Base-by-base conservation (phyloP, 164 flowering plant genomes). In the Echeveria elegans region DNA sequence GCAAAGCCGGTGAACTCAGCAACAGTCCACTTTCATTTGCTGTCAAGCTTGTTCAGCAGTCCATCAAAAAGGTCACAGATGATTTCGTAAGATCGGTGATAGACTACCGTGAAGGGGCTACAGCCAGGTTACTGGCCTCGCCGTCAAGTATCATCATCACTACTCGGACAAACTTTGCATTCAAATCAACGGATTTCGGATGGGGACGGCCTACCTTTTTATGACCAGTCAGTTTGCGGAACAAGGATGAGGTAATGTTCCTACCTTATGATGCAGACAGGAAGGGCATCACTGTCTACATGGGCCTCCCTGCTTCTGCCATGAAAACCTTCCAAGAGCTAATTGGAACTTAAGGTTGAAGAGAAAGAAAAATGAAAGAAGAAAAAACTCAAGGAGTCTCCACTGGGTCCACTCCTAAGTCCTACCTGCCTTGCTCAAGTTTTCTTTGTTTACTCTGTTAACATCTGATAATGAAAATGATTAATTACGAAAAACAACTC, bases 31-130 rank as follows among this genome's bases (percentile, higher is more conserved):
- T 70, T 0, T 65, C 75, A 5, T 71, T 37, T 31, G 72, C 68
- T 2, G 77, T 72, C 1, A 58, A 60, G n/a, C 47, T 68, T 11
- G 81, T 85, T 32, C 82, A 78, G 37, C 68, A 80, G 9, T 78
- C 82, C 0, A 63, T 82, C 0, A 66, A 73, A 45, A 67, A 59
- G 67, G 79, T 82, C 4, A 79, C 74, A 0, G 83, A 80, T 9
- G 43, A 38, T 4, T 82, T 77, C 65, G 74, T 84, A 70, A 81
- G 83, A 69, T 82, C 85, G 0, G 81, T 80, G 15, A 79, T 84
- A 1, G 86, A 84, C 66, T 76, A 79, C 53, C 71, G 70, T 30
- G 86, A 84, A 64, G 66, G 53, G 4, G 78, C 73, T 26, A 75
- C 71, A 64, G 73, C 69, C 8, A 30, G 38, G 24, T n/a, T n/a